Evolutionary conservation across 805 yeast species (phyloP).

Genomic region (Cyberlindnera misumaiensis): DNA sequence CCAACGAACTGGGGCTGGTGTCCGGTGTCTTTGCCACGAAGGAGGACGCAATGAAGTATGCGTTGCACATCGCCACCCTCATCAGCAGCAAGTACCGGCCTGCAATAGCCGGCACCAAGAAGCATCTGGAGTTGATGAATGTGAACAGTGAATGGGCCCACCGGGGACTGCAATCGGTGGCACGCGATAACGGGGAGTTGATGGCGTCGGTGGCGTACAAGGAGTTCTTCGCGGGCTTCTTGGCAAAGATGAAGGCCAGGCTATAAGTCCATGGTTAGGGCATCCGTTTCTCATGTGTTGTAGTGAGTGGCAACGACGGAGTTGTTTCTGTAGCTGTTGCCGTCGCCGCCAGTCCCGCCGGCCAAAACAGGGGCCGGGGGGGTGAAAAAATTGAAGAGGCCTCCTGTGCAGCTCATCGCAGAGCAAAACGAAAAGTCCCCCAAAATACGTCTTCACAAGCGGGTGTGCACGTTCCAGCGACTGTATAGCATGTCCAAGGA

Average conservation of each 20-base stretch:
- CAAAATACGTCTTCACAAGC: background rate
- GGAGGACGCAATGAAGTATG: slow-evolving; percentile 41
- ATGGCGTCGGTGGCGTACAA: slow-evolving; percentile 10
- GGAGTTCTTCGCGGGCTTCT: slow-evolving; percentile 5
- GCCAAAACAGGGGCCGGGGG: too few species aligned
- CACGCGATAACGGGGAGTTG: slow-evolving; percentile 40
- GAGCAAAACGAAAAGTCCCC: too few species aligned
- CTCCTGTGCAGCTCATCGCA: too few species aligned
- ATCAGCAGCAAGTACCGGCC: slow-evolving; percentile 45
- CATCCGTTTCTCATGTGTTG: background rate
- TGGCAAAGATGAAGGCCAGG: slow-evolving; percentile 4
- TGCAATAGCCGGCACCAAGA: slow-evolving; percentile 62
- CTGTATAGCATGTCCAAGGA: slow-evolving; percentile 3
- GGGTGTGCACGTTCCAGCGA: background rate
- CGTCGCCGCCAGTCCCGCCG: too few species aligned
- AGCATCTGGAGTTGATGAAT: slow-evolving; percentile 38
- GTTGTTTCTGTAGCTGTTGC: background rate
- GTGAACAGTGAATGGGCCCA: slow-evolving; percentile 31
- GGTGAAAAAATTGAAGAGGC: too few species aligned
- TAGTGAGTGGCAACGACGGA: too few species aligned
- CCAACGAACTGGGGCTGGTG: slow-evolving; percentile 48
- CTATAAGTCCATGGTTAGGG: background rate
- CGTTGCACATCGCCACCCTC: slow-evolving; percentile 37
- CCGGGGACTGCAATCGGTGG: slow-evolving; percentile 44
- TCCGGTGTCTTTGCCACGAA: slow-evolving; percentile 40